Evolutionary conservation across 805 yeast species (phyloP), one percentile per base, ranked within the genome.

Genomic region (Pichia cephalocereana): DNA sequence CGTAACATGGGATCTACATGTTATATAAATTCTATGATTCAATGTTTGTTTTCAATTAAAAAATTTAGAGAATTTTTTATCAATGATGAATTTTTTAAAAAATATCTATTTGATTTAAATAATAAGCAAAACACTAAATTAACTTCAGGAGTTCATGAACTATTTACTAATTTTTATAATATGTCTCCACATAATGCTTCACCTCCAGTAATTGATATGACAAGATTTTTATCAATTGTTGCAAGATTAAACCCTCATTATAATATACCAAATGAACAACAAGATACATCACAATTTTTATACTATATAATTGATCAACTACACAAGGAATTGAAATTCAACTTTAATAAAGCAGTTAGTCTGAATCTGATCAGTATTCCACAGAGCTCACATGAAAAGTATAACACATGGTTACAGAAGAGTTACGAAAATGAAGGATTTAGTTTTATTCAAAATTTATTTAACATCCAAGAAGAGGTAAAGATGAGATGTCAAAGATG

Each of bases 201-300:
- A 81, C 4, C 72, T 76, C 40, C 53, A 18, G 71, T 82, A 0
- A 77, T 84, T 34, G 79, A 82, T 2, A 89, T 91, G 5, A 72
- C 77, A 9, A 76, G 78, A 40, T 83, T 85, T 56, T 53, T 66
- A 26, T 53, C 57, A 17, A 46, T 61, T 2, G 68, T 84, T 40
- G 71, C 80, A 42, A 62, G 69, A 2, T 58, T 83, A 23, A 78
- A 83, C 53, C 89, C 89, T 0, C 86, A 82, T 56, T 72, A 83
- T 47, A 68, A 70, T 53, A 82, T 85, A 12, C 91, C 91, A 0
- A 64, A 74, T 54, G 87, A 83, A 56, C 95, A 86, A 57, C 93
- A 86, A 58, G 95, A 86, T 61, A 82, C 90, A 1, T 88, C 85
- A 47, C 93, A 86, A 56, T 83, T 83, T 57, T 63, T 86, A 41